Base-by-base conservation (phyloP, 495 filamentous ascomycete species). In the Umbilicaria muhlenbergii region DNA sequence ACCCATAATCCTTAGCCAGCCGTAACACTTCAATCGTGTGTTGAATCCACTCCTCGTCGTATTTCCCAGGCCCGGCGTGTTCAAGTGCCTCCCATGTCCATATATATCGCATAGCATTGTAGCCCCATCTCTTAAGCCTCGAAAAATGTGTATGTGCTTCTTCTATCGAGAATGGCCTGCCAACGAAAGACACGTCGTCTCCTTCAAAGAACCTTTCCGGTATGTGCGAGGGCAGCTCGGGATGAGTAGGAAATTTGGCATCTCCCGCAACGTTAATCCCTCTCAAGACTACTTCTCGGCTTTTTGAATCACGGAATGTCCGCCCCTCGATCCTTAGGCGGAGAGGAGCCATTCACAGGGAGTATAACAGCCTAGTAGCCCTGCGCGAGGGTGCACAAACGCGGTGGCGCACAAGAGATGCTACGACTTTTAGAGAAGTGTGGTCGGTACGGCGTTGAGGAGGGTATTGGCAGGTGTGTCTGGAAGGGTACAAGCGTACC, bases 21-120 rank as follows among this genome's bases (percentile, higher is more conserved):
- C 86, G 71, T 42, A 98, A 66, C 13, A 96, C 64, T 24, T 80
- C 71, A 46, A 96, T 86, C 1, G 92, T 96, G 56, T 88, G 83
- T 41, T 82, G 62, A 47, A 94, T 83, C 82, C 84, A 98, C 47
- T 86, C 82, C 53, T 98, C 82, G 49, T 98, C 91, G 60, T 96
- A 98, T 49, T 70, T 82, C 1, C 87, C 86, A n/a, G 91, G 91
- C 0, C 88, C 91, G 11, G 78, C 79, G 46, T 86, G 78, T 64
- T 98, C 91, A 54, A 98, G 89, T n/a, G 91, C 89, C 58, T 98
- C 91, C 91, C 91, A 98, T 0, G 89, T 96, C 58, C 94, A 98
- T 47, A 98, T 71, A 57, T 98, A 98, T 53, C 91, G 73, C 41
- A 98, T 89, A 1, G 83, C 84, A 60, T 95, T 98, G 61, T 94